Conservation (phyloP, 805 yeast genomes). For the Brettanomyces nanus region DNA sequence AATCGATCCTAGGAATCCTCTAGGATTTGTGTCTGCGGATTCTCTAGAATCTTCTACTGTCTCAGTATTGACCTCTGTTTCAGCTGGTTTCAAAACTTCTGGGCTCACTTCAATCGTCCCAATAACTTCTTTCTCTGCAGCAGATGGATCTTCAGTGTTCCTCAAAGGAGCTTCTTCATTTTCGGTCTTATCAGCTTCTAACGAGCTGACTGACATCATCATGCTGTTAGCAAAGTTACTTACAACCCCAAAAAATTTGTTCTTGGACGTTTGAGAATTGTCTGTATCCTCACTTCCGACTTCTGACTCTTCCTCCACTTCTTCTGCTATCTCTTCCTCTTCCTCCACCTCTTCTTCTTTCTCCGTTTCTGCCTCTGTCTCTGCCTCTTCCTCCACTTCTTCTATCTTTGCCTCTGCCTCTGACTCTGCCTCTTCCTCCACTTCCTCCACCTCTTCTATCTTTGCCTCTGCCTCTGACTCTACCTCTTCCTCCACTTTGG, state of each 20-base stretch:
- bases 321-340: not conserved
- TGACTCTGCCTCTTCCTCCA: not conserved
- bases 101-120: not conserved
- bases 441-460: slow-evolving; percentile 2
- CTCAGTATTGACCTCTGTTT: not conserved
- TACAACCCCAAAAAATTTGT: not conserved
- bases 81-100: not conserved
- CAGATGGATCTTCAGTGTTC: too few species aligned
- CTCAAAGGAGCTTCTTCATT: too few species aligned
- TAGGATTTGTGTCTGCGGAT: too few species aligned
- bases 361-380: too few species aligned
- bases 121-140: not conserved
- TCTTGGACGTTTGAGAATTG: not conserved
- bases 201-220: too few species aligned
- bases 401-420: not conserved
- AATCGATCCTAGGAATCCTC: not conserved
- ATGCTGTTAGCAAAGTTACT: not conserved
- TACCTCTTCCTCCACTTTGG: slow-evolving; percentile 1
- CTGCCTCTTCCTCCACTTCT: too few species aligned
- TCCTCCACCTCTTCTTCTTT: not conserved
- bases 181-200: too few species aligned
- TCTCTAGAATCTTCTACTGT: too few species aligned
- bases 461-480: slow-evolving; percentile 1
- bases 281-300: not conserved
- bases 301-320: not conserved